These are phyloP conservation scores for Dactylellina parvicollis DNA, from an alignment of 2,329 filamentous ascomycete genomes.

Conservation along the genomic window DNA sequence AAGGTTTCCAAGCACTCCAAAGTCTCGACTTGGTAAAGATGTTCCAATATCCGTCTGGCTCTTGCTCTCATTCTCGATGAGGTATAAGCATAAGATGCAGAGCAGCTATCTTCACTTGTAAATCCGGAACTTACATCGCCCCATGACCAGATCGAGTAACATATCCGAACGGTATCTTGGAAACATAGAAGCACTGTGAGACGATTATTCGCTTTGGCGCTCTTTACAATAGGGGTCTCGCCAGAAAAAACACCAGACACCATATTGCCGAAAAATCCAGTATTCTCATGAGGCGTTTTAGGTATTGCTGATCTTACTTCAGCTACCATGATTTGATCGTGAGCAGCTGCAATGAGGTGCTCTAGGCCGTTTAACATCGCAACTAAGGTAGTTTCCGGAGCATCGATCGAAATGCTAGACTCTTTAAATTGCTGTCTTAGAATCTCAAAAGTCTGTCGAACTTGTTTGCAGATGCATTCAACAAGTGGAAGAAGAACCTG, in stretches of 20 bases:
- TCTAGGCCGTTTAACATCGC: slow-evolving; percentile 93
- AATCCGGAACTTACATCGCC: slow-evolving; percentile 67
- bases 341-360: slow-evolving; percentile 84
- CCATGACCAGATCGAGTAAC: slow-evolving; percentile 96
- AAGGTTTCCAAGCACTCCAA: slow-evolving; percentile 93
- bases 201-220: slow-evolving; percentile 87
- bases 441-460: slow-evolving; percentile 75
- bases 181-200: slow-evolving; percentile 95
- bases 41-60: slow-evolving; percentile 85
- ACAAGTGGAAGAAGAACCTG: slow-evolving; percentile 90
- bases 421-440: slow-evolving; percentile 73
- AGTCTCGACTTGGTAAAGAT: slow-evolving; percentile 89
- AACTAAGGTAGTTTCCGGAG: slow-evolving; percentile 78
- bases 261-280: slow-evolving; percentile 88
- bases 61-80: slow-evolving; percentile 90
- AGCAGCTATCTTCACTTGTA: slow-evolving; percentile 68
- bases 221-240: slow-evolving; percentile 75
- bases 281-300: slow-evolving; percentile 83
- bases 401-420: slow-evolving; percentile 61
- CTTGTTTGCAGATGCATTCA: slow-evolving; percentile 84
- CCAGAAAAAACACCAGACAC: slow-evolving; percentile 88
- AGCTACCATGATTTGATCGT: slow-evolving; percentile 81
- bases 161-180: slow-evolving; percentile 91
- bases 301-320: slow-evolving; percentile 74
- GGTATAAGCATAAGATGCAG: slow-evolving; percentile 87